Evolutionary conservation across 345 rosid species (phyloP).

Genomic region (Microcos paniculata): DNA sequence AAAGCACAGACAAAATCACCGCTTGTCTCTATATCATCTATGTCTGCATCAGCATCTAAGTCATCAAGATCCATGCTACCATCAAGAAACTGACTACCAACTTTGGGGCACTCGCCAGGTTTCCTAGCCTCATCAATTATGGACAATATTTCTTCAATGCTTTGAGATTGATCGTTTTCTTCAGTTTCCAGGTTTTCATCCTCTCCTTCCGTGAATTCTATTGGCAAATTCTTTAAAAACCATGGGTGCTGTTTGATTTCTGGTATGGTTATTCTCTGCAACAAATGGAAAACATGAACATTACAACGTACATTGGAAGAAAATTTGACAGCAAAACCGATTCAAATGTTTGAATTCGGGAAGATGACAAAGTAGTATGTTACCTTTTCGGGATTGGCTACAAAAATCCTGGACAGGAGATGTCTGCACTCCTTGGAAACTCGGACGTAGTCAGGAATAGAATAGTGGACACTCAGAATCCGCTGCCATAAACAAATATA

Average conservation of each 20-base stretch:
- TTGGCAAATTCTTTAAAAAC: constrained; percentile 53
- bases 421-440: constrained; percentile 73
- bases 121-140: constrained; percentile 78
- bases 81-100: constrained; percentile 43
- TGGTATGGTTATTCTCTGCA: constrained; percentile 63
- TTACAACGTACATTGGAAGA: neutral
- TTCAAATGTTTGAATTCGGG: neutral
- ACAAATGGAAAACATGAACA: neutral
- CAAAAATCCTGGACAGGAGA: constrained; percentile 80
- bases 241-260: constrained; percentile 69
- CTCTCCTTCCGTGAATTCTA: constrained; percentile 48
- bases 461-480: constrained; percentile 80
- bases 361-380: neutral
- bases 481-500: constrained; percentile 49
- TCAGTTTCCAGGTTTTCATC: constrained; percentile 25
- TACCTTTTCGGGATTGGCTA: constrained; percentile 82
- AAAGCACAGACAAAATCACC: constrained; percentile 89
- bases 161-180: constrained; percentile 48
- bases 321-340: neutral
- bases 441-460: constrained; percentile 86
- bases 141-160: constrained; percentile 58
- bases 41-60: constrained; percentile 44
- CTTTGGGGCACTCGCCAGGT: constrained; percentile 34
- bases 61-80: constrained; percentile 78
- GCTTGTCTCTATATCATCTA: constrained; percentile 48